Evolutionary conservation across 73 alveolate species (phyloP).

Genomic region (Halteria grandinella): DNA sequence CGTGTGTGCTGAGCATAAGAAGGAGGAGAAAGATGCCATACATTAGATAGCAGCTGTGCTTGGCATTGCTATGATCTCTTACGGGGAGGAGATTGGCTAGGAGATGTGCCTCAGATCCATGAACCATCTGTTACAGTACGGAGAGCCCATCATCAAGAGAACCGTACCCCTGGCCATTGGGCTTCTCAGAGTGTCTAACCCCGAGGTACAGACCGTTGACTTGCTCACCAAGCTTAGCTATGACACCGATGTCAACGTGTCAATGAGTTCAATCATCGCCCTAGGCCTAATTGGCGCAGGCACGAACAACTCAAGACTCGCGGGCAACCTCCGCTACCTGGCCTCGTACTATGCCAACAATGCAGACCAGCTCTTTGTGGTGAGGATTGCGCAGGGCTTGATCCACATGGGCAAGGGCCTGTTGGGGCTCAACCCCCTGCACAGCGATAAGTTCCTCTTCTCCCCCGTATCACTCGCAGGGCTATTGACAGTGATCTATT

Average conservation of each 20-base stretch:
- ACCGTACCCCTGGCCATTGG: slow-evolving; percentile 96
- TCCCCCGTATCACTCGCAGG: slow-evolving; percentile 91
- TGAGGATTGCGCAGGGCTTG: slow-evolving; percentile 94
- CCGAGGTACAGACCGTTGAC: slow-evolving; percentile 91
- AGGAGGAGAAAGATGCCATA: slow-evolving; percentile 87
- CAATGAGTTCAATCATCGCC: slow-evolving; percentile 85
- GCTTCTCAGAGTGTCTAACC: slow-evolving; percentile 84
- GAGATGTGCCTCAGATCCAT: slow-evolving; percentile 94
- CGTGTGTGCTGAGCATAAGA: slow-evolving; percentile 91
- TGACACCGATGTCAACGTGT: slow-evolving; percentile 89
- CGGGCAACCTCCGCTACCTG: slow-evolving; percentile 89
- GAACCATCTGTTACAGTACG: slow-evolving; percentile 94
- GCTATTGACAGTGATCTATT: slow-evolving; percentile 80
- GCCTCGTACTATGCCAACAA: slow-evolving; percentile 94
- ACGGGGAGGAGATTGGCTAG: slow-evolving; percentile 95
- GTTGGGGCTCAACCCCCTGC: slow-evolving; percentile 88
- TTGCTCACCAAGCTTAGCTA: slow-evolving; percentile 89
- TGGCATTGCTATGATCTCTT: slow-evolving; percentile 91
- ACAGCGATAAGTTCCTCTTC: slow-evolving; percentile 84
- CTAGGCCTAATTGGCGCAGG: slow-evolving; percentile 95
- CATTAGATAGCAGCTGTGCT: slow-evolving; percentile 90
- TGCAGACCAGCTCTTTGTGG: slow-evolving; percentile 91
- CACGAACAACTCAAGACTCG: slow-evolving; percentile 93
- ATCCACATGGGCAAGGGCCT: slow-evolving; percentile 85
- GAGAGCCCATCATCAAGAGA: slow-evolving; percentile 91